A percentile compares a stretch with the other conserved stretches of the same genome.
Evolutionary conservation across 176 grass and related monocot species (phyloP).

Genomic region (Tillandsia leiboldiana): DNA sequence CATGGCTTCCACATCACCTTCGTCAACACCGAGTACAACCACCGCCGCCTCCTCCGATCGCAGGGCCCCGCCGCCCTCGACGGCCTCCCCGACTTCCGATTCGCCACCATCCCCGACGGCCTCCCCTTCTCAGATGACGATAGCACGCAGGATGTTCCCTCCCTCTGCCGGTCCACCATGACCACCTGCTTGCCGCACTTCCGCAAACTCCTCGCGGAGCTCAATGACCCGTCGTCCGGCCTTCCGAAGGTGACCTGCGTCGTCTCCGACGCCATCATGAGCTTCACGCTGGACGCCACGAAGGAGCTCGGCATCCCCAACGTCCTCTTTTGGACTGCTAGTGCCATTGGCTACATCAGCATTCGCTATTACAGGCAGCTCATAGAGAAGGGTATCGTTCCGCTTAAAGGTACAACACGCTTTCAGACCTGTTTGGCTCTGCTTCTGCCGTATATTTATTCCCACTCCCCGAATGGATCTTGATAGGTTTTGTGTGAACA

Average conservation of each 20-base stretch:
- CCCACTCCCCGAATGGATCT: not conserved
- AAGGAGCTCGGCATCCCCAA: constrained; percentile 5
- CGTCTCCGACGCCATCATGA: constrained; percentile 11
- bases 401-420: not conserved
- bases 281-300: constrained; percentile 1
- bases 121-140: constrained; percentile 7
- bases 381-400: no score
- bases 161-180: constrained; percentile 2
- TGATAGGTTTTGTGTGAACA: not conserved
- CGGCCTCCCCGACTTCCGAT: constrained; percentile 9
- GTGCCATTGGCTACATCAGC: not conserved
- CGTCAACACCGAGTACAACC: constrained; percentile 2
- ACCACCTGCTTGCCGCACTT: constrained; percentile 3
- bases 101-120: constrained; percentile 13
- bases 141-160: constrained; percentile 1
- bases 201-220: constrained; percentile 1
- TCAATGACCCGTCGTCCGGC: not conserved
- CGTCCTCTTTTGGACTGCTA: not conserved
- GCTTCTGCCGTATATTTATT: not conserved
- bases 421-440: no score
- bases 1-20: no score
- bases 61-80: constrained; percentile 1
- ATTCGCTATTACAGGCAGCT: not conserved
- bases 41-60: constrained; percentile 6
- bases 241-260: not conserved